Conservation (phyloP, 805 yeast genomes). For the Myxozyma lipomycoides region DNA sequence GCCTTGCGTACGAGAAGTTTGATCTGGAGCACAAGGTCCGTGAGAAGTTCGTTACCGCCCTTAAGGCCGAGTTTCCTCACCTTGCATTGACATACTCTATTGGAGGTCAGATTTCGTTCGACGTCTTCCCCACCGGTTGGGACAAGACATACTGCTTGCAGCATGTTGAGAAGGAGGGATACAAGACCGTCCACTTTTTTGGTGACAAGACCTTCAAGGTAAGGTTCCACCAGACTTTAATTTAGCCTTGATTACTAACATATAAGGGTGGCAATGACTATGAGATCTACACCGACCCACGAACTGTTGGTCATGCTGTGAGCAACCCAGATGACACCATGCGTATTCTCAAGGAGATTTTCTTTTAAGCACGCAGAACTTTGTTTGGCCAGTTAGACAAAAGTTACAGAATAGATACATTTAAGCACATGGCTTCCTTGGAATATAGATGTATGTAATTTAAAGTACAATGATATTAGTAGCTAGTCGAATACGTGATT, state of each 20-base stretch:
- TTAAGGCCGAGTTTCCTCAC: constrained; percentile 79
- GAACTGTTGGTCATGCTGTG: constrained; percentile 96
- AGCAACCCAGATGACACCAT: constrained; percentile 84
- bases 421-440: too few species aligned
- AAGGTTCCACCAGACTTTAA: background rate
- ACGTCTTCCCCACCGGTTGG: constrained; percentile 99
- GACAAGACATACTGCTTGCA: constrained; percentile 97
- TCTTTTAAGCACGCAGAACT: too few species aligned
- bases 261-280: constrained; percentile 93
- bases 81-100: constrained; percentile 88
- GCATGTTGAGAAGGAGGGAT: constrained; percentile 82
- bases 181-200: constrained; percentile 88
- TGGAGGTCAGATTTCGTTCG: constrained; percentile 99
- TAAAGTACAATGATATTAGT: too few species aligned
- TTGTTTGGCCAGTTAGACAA: too few species aligned
- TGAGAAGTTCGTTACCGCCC: constrained; percentile 76
- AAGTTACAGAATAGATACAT: too few species aligned
- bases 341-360: constrained; percentile 76
- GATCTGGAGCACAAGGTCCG: constrained; percentile 81
- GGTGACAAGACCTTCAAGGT: constrained; percentile 87
- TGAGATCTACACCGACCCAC: constrained; percentile 85
- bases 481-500: too few species aligned
- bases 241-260: too few species aligned
- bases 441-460: too few species aligned
- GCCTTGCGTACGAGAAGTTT: constrained; percentile 84